Base-by-base conservation (phyloP, 2,329 filamentous ascomycete genomes). In the Diaporthe sp. region DNA sequence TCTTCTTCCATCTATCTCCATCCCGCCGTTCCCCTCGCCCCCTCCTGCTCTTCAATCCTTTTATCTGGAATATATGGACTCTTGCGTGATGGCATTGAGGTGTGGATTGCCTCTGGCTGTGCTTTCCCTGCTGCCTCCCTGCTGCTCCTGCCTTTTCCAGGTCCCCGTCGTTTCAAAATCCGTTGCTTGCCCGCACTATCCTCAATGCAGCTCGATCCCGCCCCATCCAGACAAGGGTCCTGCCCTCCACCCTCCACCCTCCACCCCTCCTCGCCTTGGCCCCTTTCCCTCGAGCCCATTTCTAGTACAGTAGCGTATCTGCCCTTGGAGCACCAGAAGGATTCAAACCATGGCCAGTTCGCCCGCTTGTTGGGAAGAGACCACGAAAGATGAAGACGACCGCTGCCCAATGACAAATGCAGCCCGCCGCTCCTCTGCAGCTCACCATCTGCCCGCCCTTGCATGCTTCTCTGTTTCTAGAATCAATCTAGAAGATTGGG, bases 401-500 rank as follows among this genome's bases (percentile, higher is more conserved):
- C 30, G 22, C 6, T 4, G 64, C 64, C 47, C 61, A 67, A 52
- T 67, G 61, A 67, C 61, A 67, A 67, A 67, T 67, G 61, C 61
- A 52, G 61, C 61, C 61, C 45, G 45, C 33, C 33, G 61, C 61
- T 35, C 30, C 30, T 47, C 15, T 71, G 68, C 68, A 61, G 55
- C 55, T 50, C 54, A 22, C 68, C 30, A 71, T 71, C 69, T 38
- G 57, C 42, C 45, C 22, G 60, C 25, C 60, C 42, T 67, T 67
- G 61, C 61, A 67, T 40, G 45, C 69, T 40, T 71, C 30, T 60
- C 55, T 57, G 40, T 30, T 71, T 71, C 69, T 61, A 61, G 69
- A 71, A 71, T 61, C 69, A 71, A 52, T 71, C 69, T 71, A 71
- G 69, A 71, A 71, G 69, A 58, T 61, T 71, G 58, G 33, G 42